phyloP scores from a whole-genome alignment of 768 basidiomycete genomes.

The Hirschioporus abietinus region DNA sequence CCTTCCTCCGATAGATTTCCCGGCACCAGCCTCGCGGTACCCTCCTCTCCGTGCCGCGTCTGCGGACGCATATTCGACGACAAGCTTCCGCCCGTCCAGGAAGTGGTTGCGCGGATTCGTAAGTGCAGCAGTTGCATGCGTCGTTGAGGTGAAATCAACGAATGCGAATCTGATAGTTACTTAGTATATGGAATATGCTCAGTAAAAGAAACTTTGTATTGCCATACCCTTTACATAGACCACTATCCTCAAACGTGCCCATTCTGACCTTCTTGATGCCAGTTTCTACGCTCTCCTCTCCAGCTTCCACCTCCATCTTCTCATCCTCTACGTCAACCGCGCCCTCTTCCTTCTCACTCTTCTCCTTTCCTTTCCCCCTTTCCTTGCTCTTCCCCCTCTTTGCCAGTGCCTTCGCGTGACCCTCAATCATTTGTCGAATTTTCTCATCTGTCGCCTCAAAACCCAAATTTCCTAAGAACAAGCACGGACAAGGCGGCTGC shows the following conservation, averaged over 20 bases:
- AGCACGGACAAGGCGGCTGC: constrained; percentile 75
- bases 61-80: constrained; percentile 83
- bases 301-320: constrained; percentile 11
- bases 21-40: constrained; percentile 5
- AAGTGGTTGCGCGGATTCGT: constrained; percentile 81
- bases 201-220: constrained; percentile 2
- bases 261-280: constrained; percentile 69
- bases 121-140: constrained; percentile 78
- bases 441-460: constrained; percentile 83
- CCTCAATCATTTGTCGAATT: constrained; percentile 69
- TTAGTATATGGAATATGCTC: background rate
- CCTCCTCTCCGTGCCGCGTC: constrained; percentile 87
- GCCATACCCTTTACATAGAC: constrained; percentile 89
- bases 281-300: constrained; percentile 48
- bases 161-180: constrained; percentile 93
- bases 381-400: constrained; percentile 24
- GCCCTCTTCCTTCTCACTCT: constrained; percentile 26
- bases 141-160: constrained; percentile 78
- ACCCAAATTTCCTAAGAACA: constrained; percentile 91
- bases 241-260: constrained; percentile 95
- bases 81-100: constrained; percentile 77
- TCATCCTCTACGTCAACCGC: constrained; percentile 23
- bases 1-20: constrained; percentile 10
- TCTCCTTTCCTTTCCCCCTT: constrained; percentile 21
- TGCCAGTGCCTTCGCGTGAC: constrained; percentile 39